These are phyloP conservation scores for Oryza meyeriana DNA, from an alignment of 176 grass and related monocot species.

Conservation along the genomic window DNA sequence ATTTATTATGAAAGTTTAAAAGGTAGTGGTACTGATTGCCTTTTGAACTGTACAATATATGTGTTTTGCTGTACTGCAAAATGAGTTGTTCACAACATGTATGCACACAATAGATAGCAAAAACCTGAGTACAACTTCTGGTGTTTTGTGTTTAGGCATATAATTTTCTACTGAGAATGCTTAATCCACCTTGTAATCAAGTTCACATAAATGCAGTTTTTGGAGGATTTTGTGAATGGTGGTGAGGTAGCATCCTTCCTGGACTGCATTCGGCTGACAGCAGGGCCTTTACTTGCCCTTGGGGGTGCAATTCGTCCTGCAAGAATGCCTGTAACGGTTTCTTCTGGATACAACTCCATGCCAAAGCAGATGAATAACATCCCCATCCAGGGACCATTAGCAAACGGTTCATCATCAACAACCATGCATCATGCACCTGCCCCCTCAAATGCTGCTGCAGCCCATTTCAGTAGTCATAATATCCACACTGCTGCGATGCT, in stretches of 20 bases:
- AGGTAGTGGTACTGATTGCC: not conserved
- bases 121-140: not conserved
- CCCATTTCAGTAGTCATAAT: constrained; percentile 69
- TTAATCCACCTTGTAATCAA: constrained; percentile 11
- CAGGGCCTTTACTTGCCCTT: constrained; percentile 94
- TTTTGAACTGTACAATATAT: not conserved
- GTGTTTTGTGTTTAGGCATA: not conserved
- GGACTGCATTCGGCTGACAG: constrained; percentile 91
- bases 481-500: constrained; percentile 80
- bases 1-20: constrained; percentile 1
- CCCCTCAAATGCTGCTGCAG: constrained; percentile 35
- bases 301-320: constrained; percentile 98
- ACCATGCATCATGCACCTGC: constrained; percentile 45
- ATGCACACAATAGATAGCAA: constrained; percentile 6
- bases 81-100: constrained; percentile 3
- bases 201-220: constrained; percentile 67
- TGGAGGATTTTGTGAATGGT: constrained; percentile 99
- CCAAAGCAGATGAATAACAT: constrained; percentile 56
- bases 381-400: constrained; percentile 41
- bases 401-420: constrained; percentile 65
- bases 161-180: constrained; percentile 2
- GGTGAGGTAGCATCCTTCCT: constrained; percentile 98
- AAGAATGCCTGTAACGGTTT: constrained; percentile 88
- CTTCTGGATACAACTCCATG: constrained; percentile 49
- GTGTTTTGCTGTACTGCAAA: constrained; percentile 5